These are phyloP conservation scores for Actinomortierella wolfii DNA, from an alignment of 371 early-diverging fungal genomes.

Conservation along the genomic window DNA sequence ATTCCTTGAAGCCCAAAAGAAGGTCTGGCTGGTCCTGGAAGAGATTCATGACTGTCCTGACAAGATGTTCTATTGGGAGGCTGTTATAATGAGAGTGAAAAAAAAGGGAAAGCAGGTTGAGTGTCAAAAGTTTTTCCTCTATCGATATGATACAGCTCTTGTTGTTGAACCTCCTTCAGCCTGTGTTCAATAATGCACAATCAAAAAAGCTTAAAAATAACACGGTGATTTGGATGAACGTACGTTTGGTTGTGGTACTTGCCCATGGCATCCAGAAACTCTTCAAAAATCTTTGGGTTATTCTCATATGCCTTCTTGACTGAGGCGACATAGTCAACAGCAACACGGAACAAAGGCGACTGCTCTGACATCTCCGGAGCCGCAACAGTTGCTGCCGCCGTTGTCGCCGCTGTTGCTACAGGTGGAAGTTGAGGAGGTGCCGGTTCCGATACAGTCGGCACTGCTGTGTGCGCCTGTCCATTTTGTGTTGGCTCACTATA, in stretches of 20 bases:
- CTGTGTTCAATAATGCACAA: neutral
- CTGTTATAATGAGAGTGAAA: neutral
- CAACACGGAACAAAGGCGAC: constrained; percentile 29
- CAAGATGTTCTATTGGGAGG: constrained; percentile 34
- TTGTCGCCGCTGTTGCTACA: too few species aligned
- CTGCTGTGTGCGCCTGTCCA: too few species aligned
- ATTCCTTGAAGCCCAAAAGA: constrained; percentile 44
- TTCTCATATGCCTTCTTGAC: constrained; percentile 43
- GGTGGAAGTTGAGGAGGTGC: too few species aligned
- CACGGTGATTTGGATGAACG: too few species aligned
- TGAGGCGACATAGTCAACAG: constrained; percentile 41
- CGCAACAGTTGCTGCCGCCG: too few species aligned
- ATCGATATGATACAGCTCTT: too few species aligned
- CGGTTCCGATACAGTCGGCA: too few species aligned
- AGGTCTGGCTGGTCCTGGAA: constrained; percentile 47
- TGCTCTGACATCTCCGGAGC: constrained; percentile 4
- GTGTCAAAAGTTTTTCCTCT: too few species aligned
- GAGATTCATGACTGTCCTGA: constrained; percentile 43
- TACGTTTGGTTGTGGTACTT: constrained; percentile 14
- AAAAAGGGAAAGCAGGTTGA: neutral
- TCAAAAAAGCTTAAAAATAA: neutral
- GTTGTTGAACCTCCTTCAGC: too few species aligned
- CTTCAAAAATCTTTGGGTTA: constrained; percentile 30
- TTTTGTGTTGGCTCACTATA: too few species aligned
- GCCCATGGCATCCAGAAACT: constrained; percentile 29